Base-by-base conservation (phyloP, 225 moss, liverwort and hornwort genomes). In the Bryoerythrophyllum caledonicum region DNA sequence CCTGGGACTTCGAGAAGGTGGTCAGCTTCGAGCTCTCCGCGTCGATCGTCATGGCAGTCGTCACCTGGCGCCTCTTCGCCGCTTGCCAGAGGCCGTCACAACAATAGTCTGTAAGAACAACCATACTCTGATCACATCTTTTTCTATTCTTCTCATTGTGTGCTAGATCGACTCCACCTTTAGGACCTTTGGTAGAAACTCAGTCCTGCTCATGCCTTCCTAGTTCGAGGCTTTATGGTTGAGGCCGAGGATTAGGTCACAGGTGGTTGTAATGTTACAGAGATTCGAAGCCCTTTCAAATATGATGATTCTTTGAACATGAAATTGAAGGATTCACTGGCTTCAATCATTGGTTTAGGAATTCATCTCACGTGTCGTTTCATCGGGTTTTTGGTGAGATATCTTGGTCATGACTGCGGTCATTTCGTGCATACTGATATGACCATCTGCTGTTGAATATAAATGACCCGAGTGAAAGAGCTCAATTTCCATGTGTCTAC, bases 1-100 rank as follows among this genome's bases (percentile, higher is more conserved):
- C 73, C n/a, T 94, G 93, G 90, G 88, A 87, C 60, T 88, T 88
- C 63, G 81, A 88, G 35, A 84, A 78, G 63, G 81, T 94, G 12
- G 86, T 91, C 41, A 85, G 90, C 24, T 91, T 94, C 68, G 91
- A 90, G 73, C 80, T 94, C 4, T 63, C 73, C 52, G 81, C 90
- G 17, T 94, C 93, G 17, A 56, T 90, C 46, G 75, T 57, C 40
- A 79, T 86, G 82, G 88, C 90, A 30, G 85, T 91, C 44, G 76
- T 91, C 16, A 93, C 85, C 14, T 94, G 91, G 91, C 85, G 87
- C 63, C 77, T 90, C 10, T 90, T 85, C 67, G 73, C 81, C 64
- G 86, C 91, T 46, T 93, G 93, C 60, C 60, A 76, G 49, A 11
- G 48, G 11, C 68, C 48, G 53, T 26, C 37, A 8, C 63, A 61